Evolutionary conservation across 495 filamentous ascomycete species (phyloP).

Genomic region (Neurospora sp.): DNA sequence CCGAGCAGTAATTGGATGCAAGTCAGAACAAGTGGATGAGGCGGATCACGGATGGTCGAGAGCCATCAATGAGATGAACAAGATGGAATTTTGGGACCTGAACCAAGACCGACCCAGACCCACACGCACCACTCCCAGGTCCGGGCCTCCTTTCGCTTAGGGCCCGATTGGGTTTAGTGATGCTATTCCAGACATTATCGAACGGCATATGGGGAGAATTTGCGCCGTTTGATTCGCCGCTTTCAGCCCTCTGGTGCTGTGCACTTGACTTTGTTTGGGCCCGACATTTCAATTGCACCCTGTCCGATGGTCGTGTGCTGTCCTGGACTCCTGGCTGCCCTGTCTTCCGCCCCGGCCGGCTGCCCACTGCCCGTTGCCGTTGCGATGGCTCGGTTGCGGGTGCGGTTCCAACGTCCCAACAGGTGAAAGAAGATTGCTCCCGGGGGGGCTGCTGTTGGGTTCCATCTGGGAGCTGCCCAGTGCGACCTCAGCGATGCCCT

Average conservation of each 20-base stretch:
- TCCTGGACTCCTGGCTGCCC: too few species aligned
- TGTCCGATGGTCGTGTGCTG: not conserved
- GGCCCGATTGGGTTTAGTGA: not conserved
- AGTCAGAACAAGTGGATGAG: not conserved
- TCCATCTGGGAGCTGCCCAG: not conserved
- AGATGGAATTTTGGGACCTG: not conserved
- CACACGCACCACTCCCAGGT: not conserved
- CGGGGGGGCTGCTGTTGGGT: not conserved
- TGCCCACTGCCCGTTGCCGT: not conserved
- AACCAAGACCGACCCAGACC: not conserved
- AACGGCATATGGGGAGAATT: not conserved
- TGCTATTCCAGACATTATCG: not conserved
- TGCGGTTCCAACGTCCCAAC: not conserved
- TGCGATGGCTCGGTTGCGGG: not conserved
- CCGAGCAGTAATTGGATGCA: not conserved
- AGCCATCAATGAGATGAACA: not conserved
- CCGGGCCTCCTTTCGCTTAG: not conserved
- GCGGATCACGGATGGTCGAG: not conserved
- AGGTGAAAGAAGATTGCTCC: not conserved
- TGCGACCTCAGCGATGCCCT: not conserved
- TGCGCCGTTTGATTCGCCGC: not conserved
- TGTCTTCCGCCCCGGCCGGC: not conserved
- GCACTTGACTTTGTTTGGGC: not conserved
- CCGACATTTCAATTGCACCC: not conserved
- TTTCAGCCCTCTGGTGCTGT: not conserved